These are phyloP conservation scores for Yarrowia bubula DNA, from an alignment of 805 yeast genomes.

Conservation along the genomic window DNA sequence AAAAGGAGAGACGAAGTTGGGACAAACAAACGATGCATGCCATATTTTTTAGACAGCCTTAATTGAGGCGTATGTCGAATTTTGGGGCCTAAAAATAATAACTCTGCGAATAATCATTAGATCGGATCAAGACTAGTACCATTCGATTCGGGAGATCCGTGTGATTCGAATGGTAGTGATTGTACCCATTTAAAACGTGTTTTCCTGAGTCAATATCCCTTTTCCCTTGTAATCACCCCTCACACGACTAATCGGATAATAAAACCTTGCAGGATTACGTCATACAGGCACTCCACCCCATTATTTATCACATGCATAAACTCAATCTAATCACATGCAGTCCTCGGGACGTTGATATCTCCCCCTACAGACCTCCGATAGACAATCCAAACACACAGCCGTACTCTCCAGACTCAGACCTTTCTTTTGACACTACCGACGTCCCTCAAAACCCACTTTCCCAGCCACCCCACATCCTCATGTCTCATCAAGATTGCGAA, in stretches of 20 bases:
- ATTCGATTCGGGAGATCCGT: background rate
- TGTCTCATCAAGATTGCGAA: background rate
- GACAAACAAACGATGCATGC: too few relatives aligned
- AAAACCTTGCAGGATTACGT: background rate
- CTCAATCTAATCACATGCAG: conserved; percentile 13
- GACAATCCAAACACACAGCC: background rate
- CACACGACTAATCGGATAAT: too few relatives aligned
- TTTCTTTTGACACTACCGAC: background rate
- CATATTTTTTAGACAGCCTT: too few relatives aligned
- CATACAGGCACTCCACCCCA: background rate
- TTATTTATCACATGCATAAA: conserved; percentile 15
- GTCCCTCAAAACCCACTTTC: background rate
- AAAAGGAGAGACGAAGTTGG: too few relatives aligned
- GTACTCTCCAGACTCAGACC: background rate
- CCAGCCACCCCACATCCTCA: background rate
- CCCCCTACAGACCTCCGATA: background rate
- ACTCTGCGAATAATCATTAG: background rate
- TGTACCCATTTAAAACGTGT: too few relatives aligned
- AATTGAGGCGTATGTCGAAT: too few relatives aligned
- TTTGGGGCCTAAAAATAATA: background rate
- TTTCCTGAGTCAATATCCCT: too few relatives aligned
- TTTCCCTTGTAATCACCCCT: too few relatives aligned
- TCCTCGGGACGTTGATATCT: background rate
- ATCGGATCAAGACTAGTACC: background rate
- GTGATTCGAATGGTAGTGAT: background rate